Evolutionary conservation across 140 eudicot genomes (phyloP), one percentile per base, ranked within the genome.

Genomic region (Senecio squalidus): DNA sequence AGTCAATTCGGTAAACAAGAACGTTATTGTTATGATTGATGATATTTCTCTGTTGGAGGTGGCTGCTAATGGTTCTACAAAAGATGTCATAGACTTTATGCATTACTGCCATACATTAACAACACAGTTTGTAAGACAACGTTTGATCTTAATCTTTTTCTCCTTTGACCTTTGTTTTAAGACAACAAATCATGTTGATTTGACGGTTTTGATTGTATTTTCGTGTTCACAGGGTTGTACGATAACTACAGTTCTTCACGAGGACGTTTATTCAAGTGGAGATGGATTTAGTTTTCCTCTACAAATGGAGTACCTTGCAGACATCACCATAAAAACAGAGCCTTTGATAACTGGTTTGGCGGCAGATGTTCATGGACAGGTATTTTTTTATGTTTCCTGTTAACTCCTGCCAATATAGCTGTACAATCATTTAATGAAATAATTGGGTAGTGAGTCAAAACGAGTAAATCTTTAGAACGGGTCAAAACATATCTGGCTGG

Each of bases 331-430:
- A 28, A 91, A 86, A 66, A 80, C 79, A 7, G 88, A 81, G 72
- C 96, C 98, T 45, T 73, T 91, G 74, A 78, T 88, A 8, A 86
- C 95, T 24, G 98, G 98, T 67, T 71, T 91, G 63, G 98, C 98
- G 66, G 70, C 83, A 62, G 96, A 91, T 74, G 94, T 91, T 58
- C 98, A 91, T 67, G 98, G 98, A 40, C 98, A 89, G 97, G 97
- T 85, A 82, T 39, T 59, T 34, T n/a, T 18, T 14, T 30, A 28
- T 30, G 4, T 15, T 41, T 61, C 2, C 46, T 46, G 30, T 57
- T 47, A n/a, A 5, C 6, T 4, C 45, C 9, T 18, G 2, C 52
- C 13, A 28, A 4, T 61, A n/a, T n/a, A n/a, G n/a, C n/a, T n/a
- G n/a, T n/a, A n/a, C n/a, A n/a, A n/a, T n/a, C n/a, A n/a, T n/a